Evolutionary conservation across 805 yeast genomes (phyloP), one percentile per base, ranked within the genome.

Genomic region (Nakazawaea holstii): DNA sequence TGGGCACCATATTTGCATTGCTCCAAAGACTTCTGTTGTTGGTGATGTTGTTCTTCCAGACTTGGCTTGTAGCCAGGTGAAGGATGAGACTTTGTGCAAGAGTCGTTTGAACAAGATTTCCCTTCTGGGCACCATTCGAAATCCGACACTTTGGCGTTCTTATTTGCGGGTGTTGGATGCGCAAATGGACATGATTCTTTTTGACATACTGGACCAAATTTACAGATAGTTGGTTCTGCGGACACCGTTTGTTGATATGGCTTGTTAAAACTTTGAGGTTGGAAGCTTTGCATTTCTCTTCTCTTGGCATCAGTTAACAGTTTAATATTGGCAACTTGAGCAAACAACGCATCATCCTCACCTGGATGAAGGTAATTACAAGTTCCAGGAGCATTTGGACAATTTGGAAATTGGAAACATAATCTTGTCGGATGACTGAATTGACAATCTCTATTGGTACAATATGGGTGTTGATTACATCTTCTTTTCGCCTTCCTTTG

Each of bases 161-260:
- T 78, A 66, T 85, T 87, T 14, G 88, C 85, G 1, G 95, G 94
- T 0, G 96, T 87, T 39, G 97, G 96, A 61, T 90, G 97, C 26
- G 90, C 96, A 68, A 83, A 88, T 28, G 90, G 88, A 69, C 97
- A 90, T 52, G 79, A 67, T 52, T 81, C 88, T 58, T 86, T 87
- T 24, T 87, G 72, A 66, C 97, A 90, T 35, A 79, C 64, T 24
- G 74, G 70, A 42, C 92, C 94, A 64, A 79, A 90, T 61, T 85
- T 86, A 70, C 97, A 90, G 49, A 78, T 73, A 47, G 39, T 36
- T 30, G 36, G 38, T 41, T 45, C 41, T 48, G 27, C 15, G 13
- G 42, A 35, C 55, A 26, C 56, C 40, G 35, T 71, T 62, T 53
- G 68, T 59, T 46, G 68, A 61, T 58, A 68, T 52, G 50, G 54